Conservation (phyloP, 2,329 filamentous ascomycete genomes). For the Stachybotrys chartarum region DNA sequence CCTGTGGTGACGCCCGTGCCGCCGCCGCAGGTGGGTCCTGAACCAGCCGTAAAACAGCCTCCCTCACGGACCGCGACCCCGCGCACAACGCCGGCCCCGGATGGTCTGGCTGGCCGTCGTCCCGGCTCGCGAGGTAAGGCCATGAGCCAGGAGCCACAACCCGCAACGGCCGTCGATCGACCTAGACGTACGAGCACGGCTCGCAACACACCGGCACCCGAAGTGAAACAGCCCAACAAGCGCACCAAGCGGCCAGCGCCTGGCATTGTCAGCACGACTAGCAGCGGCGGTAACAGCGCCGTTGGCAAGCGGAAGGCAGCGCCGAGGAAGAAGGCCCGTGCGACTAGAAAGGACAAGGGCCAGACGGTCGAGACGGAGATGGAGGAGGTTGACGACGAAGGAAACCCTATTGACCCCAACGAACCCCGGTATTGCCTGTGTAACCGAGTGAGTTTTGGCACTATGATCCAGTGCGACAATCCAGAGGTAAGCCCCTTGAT, state of each 20-base stretch:
- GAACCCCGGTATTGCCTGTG: conserved; percentile 74
- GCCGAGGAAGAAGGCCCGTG: conserved; percentile 55
- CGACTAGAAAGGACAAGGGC: conserved; percentile 40
- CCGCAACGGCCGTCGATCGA: conserved; percentile 43
- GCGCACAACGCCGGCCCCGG: conserved; percentile 23
- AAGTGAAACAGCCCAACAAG: conserved; percentile 40
- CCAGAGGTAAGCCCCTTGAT: conserved; percentile 47
- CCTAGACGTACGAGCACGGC: conserved; percentile 50
- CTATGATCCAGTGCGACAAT: conserved; percentile 80
- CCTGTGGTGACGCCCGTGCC: conserved; percentile 5
- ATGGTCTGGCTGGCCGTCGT: conserved; percentile 30
- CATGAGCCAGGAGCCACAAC: conserved; percentile 41
- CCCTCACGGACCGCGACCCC: conserved; percentile 27
- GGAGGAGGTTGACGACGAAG: conserved; percentile 60
- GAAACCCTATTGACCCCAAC: conserved; percentile 64
- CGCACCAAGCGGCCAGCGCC: conserved; percentile 65
- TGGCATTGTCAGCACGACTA: conserved; percentile 59
- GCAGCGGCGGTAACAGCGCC: conserved; percentile 55
- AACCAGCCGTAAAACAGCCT: conserved; percentile 19
- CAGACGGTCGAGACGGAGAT: conserved; percentile 33
- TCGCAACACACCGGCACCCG: conserved; percentile 49
- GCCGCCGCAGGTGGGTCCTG: conserved; percentile 6
- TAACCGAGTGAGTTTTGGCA: conserved; percentile 72
- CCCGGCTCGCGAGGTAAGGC: conserved; percentile 47
- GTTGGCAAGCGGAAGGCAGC: conserved; percentile 66